Base-by-base conservation (phyloP, 352 stramenopile genomes). In the Phytophthora hybrid region DNA sequence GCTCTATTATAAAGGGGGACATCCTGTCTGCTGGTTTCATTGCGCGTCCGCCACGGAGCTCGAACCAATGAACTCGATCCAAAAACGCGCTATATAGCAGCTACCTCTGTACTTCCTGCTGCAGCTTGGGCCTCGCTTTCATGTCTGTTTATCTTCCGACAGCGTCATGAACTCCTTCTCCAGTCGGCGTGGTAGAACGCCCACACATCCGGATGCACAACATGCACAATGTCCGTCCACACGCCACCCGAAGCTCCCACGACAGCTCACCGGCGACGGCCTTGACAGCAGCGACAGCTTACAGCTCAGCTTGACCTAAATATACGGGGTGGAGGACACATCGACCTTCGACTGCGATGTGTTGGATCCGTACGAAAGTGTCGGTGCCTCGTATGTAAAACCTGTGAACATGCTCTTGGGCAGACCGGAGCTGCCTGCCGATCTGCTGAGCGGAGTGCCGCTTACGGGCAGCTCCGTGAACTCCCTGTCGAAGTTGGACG, bases 401-500 rank as follows among this genome's bases (percentile, higher is more conserved):
- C 88, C 88, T 64, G 80, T 91, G 67, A 96, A 96, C 89, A 94
- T 95, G 72, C 83, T 93, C 52, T 89, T 88, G 11, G 89, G 87
- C 14, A 96, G 63, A 9, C 79, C 83, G 4, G 81, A 90, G 4
- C 85, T 80, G 10, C 77, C 74, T 18, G 76, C 82, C 51, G 85
- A 91, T 74, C 88, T 90, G 67, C 89, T 96, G 68, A 95, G 67
- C 31, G 88, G 88, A 55, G 88, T 96, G 69, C 86, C 87, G 23
- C 77, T 92, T 63, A 96, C 88, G 1, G 92, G 92, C 69, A 97
- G 73, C 64, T 95, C 85, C 16, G 92, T 97, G 73, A 97, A 97
- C 72, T 97, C 88, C 64, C 83, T 88, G 78, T 97, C 92, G 59
- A 97, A 97, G 79, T 97, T 97, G 54, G 87, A 94, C 59, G 88